Base-by-base conservation (phyloP, 352 stramenopile genomes). In the Pythium brachiatum region DNA sequence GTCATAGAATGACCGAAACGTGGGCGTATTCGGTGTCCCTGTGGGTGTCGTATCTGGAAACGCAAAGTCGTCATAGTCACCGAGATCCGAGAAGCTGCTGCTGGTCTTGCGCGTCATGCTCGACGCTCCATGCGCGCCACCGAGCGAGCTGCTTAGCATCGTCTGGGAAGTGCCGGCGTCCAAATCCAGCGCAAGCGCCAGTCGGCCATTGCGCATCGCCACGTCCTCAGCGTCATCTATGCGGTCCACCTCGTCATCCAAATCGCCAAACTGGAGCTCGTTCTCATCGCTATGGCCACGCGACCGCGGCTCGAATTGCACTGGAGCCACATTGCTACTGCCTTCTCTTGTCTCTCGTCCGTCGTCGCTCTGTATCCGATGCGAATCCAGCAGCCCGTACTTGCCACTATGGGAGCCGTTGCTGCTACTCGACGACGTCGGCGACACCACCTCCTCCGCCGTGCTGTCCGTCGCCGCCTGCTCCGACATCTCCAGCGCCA, bases 61-160 rank as follows among this genome's bases (percentile, higher is more conserved):
- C 16, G 79, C 79, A 31, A 92, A 93, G 48, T 94, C 84, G 47
- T 95, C 86, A 51, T 89, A 92, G 47, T 95, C 86, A 11, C 84
- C 86, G 15, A 95, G 56, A 71, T 95, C 86, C 8, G 86, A 95
- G 69, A 95, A 95, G 51, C 86, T 95, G 54, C 81, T 93, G 11
- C 82, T 93, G 11, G 78, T 91, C 66, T 95, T 88, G n/a, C 86
- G 77, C 15, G 79, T 84, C 38, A 74, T 69, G 56, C 76, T 88
- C 21, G 71, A 71, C 7, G 76, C 72, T 1, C 71, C 69, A 63
- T 52, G 72, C 62, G 43, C 51, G 47, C 48, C 25, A 47, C 65
- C 41, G 53, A 69, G 5, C 13, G 52, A 57, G n/a, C 38, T 61
- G 43, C 55, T 62, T 0, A 60, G 21, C 16, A 61, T 23, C 5